phyloP scores from a whole-genome alignment of 2,329 filamentous ascomycete genomes.

The Colletotrichum melonis region DNA sequence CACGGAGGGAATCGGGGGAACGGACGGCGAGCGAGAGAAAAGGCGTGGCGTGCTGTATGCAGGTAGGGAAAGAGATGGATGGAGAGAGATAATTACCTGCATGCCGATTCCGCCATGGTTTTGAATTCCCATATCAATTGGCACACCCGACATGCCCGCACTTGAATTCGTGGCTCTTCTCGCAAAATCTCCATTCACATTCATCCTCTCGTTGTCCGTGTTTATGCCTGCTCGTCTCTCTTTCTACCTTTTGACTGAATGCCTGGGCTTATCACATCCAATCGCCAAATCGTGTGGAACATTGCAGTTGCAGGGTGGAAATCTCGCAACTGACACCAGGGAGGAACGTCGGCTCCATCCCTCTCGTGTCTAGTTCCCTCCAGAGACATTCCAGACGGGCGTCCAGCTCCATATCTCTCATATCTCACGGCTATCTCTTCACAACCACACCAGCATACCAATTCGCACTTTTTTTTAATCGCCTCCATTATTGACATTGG shows the following conservation, averaged over 20 bases:
- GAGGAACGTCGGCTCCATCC: slow-evolving; percentile 34
- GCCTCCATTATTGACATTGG: slow-evolving; percentile 5
- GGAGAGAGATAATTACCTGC: neutral
- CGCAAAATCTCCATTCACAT: neutral
- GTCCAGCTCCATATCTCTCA: slow-evolving; percentile 19
- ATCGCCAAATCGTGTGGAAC: neutral
- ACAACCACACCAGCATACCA: neutral
- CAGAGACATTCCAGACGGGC: slow-evolving; percentile 30
- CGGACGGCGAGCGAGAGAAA: slow-evolving; percentile 12
- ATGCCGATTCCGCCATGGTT: neutral
- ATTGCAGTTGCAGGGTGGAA: neutral
- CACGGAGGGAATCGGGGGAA: slow-evolving; percentile 29
- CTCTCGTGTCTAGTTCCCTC: slow-evolving; percentile 33
- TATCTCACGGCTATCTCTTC: neutral
- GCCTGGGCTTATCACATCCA: neutral
- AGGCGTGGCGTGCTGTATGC: neutral
- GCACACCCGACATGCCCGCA: neutral
- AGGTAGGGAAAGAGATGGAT: too few species aligned
- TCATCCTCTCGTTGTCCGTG: neutral
- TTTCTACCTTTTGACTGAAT: neutral
- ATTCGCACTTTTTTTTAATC: slow-evolving; percentile 1
- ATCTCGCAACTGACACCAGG: slow-evolving; percentile 26
- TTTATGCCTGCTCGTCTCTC: neutral
- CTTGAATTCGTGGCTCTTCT: neutral
- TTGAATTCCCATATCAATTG: neutral